Evolutionary conservation across 495 filamentous ascomycete genomes (phyloP).

Genomic region (Neurospora pannonica): DNA sequence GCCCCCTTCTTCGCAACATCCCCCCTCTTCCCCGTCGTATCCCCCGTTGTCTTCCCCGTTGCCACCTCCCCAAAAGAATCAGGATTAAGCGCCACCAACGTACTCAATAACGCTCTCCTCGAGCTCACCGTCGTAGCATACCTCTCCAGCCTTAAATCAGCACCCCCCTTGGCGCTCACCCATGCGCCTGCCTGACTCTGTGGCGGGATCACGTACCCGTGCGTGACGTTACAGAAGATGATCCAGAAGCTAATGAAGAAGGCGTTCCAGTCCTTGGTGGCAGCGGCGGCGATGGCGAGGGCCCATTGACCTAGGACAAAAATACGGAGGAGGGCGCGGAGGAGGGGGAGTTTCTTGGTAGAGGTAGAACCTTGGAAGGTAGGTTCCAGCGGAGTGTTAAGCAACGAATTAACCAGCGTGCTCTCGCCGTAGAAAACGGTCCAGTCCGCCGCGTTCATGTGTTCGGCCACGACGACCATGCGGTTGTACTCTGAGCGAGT

Average conservation of each 20-base stretch:
- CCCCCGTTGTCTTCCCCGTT: too few relatives aligned
- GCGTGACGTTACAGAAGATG: background rate
- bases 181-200: background rate
- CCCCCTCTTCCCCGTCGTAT: too few relatives aligned
- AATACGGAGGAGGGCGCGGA: background rate
- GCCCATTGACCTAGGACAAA: background rate
- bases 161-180: background rate
- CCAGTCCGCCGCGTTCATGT: background rate
- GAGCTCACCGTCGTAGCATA: background rate
- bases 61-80: background rate
- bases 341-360: background rate
- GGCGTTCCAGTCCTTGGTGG: background rate
- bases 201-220: background rate
- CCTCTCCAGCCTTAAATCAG: too few relatives aligned
- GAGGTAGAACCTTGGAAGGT: too few relatives aligned
- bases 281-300: background rate
- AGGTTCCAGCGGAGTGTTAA: background rate
- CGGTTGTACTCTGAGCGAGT: background rate
- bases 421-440: background rate
- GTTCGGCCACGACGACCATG: background rate
- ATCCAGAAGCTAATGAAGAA: background rate
- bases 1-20: background rate
- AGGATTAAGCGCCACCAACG: background rate
- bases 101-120: background rate
- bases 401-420: background rate